Evolutionary conservation across 169 alveolate genomes (phyloP), one percentile per base, ranked within the genome.

Genomic region (Theileria sp.): DNA sequence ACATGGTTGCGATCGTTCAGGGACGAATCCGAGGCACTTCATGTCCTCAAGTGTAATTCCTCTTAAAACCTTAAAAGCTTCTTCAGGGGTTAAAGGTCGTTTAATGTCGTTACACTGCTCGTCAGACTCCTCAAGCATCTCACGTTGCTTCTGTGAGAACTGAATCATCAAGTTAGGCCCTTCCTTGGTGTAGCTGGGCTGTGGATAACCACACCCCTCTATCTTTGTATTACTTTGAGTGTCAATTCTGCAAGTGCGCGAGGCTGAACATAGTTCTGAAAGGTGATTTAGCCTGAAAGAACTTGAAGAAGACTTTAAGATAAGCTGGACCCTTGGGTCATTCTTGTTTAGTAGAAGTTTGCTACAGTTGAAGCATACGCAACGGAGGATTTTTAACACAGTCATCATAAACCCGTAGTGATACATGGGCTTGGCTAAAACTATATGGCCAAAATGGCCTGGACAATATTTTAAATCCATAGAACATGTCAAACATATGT

Each of bases 361-460:
- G 58, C 98, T 92, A 86, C 99, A 98, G 70, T 95, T 92, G 86
- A 88, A 95, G 80, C 99, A 98, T 38, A 97, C 98, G 83, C 99
- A 96, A 54, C 98, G 95, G 72, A 98, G 93, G 9, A 97, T 94
- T 86, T 95, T 96, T 65, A 95, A 81, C 9, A 96, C 96, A 17
- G 97, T 94, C 51, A 86, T 93, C 49, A 98, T 80, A 87, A 96
- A 96, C 12, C 99, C 98, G 26, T 94, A 94, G 80, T 97, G 99
- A 86, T 92, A 98, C 91, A 97, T 97, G 9, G 99, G 99, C 77
- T 91, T 95, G 13, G 97, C 98, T 21, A 98, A 91, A 60, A 94
- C 96, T 64, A 98, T 95, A 88, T 97, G 99, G 26, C 99, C 99
- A 87, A 98, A 98, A 81, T 98, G 99, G 19, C 99, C 99, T 5